Base-by-base conservation (phyloP, 768 basidiomycete species). In the Tricholoma terreum region DNA sequence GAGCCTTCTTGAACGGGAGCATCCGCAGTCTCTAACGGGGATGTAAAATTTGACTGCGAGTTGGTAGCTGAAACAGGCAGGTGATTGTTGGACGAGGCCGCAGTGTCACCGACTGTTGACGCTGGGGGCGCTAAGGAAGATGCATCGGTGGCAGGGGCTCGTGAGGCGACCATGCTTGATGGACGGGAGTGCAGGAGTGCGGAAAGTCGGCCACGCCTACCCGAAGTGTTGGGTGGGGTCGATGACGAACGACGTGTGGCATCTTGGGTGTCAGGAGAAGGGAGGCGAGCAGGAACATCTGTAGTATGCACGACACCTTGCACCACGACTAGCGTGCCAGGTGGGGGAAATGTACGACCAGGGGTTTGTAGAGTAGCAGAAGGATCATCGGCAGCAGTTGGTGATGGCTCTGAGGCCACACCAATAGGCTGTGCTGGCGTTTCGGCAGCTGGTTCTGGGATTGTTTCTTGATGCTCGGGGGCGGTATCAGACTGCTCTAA, bases 291-390 rank as follows among this genome's bases (percentile, higher is more conserved):
- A 1, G 84, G 77, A 24, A 81, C 79, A 69, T 90, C 88, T 3
- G 86, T 85, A 0, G 89, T 90, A 60, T 90, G 88, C 0, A 90
- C 89, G 38, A 90, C 88, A 50, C 89, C 89, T 70, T 92, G 89
- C 0, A 92, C 89, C 34, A 92, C 87, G 22, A 92, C 89, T 3
- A 92, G 78, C 2, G 89, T 90, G 12, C 89, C 88, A 0, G 88
- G 84, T 0, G 87, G 84, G 34, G 87, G 87, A 66, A 89, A 89
- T 54, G 79, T 78, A 19, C 59, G 60, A 31, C 27, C 38, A 9
- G 2, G 55, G 10, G 17, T 27, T 43, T 34, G 34, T 51, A 7
- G 33, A 21, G 17, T 42, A 7, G 24, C 6, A 31, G 46, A 17
- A 30, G 19, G 9, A 40, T 19, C 17, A 17, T 14, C 45, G 30